These are phyloP conservation scores for Malassezia sympodialis DNA, from an alignment of 1,284 basidiomycete species.

Conservation along the genomic window DNA sequence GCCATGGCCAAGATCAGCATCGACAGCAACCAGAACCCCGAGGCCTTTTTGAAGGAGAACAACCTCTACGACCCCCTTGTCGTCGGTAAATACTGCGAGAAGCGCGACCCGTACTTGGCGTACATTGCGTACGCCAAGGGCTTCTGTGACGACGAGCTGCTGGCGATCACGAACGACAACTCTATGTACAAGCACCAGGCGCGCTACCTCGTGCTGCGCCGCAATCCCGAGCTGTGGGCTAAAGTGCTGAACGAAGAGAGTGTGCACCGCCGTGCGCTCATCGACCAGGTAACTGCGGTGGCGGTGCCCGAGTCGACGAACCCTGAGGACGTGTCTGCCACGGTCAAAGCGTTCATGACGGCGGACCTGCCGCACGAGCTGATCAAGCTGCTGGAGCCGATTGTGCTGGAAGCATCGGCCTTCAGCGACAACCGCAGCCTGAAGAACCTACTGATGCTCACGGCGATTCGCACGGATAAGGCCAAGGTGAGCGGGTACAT, in stretches of 20 bases:
- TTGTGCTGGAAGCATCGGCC: conserved; percentile 89
- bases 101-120: conserved; percentile 92
- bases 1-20: conserved; percentile 97
- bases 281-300: conserved; percentile 74
- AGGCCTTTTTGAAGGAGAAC: conserved; percentile 95
- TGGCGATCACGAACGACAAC: conserved; percentile 95
- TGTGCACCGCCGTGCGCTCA: conserved; percentile 79
- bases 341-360: conserved; percentile 96
- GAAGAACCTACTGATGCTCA: conserved; percentile 77
- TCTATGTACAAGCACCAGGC: conserved; percentile 99
- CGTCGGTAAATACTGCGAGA: conserved; percentile 98
- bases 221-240: conserved; percentile 89
- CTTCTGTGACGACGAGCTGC: conserved; percentile 96
- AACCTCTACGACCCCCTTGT: conserved; percentile 91
- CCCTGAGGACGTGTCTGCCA: conserved; percentile 94
- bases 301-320: conserved; percentile 95
- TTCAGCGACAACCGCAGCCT: conserved; percentile 75
- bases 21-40: conserved; percentile 96
- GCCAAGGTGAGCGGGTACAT: conserved; percentile 98
- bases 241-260: conserved; percentile 86
- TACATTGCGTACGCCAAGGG: conserved; percentile 99
- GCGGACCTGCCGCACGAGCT: conserved; percentile 94
- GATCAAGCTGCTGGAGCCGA: conserved; percentile 96
- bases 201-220: conserved; percentile 91
- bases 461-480: conserved; percentile 94